Evolutionary conservation across 768 basidiomycete species (phyloP).

Genomic region (Hericium coralloides): DNA sequence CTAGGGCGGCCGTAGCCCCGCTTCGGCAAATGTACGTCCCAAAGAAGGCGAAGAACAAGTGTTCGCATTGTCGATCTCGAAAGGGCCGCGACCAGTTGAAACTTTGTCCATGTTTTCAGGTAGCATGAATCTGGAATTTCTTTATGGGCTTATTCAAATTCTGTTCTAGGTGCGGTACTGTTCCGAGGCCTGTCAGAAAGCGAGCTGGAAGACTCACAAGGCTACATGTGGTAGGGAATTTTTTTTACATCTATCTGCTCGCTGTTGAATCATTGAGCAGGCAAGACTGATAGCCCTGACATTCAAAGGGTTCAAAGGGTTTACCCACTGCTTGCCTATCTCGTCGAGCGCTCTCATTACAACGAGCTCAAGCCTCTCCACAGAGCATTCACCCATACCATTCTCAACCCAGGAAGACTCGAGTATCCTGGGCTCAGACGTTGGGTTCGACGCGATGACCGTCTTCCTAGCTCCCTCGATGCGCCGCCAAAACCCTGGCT

Average conservation of each 20-base stretch:
- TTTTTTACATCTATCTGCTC: too few species aligned
- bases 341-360: constrained; percentile 17
- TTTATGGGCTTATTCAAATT: background rate
- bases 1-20: background rate
- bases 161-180: background rate
- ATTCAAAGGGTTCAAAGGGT: constrained; percentile 22
- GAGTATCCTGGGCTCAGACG: too few species aligned
- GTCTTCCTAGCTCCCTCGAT: too few species aligned
- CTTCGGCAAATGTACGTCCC: background rate
- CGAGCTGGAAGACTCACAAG: background rate
- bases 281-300: constrained; percentile 28
- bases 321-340: constrained; percentile 24
- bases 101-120: background rate
- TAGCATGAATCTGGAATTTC: background rate
- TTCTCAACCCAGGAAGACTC: background rate
- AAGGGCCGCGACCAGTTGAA: background rate
- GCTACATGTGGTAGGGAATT: background rate
- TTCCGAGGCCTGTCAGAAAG: background rate
- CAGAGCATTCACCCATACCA: constrained; percentile 18
- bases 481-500: background rate
- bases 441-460: too few species aligned
- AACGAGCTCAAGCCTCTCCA: constrained; percentile 10
- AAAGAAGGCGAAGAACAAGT: background rate
- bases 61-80: background rate
- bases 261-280: constrained; percentile 8